These are phyloP conservation scores for Linderniella brevidens DNA, from an alignment of 257 asterid genomes.

Conservation along the genomic window DNA sequence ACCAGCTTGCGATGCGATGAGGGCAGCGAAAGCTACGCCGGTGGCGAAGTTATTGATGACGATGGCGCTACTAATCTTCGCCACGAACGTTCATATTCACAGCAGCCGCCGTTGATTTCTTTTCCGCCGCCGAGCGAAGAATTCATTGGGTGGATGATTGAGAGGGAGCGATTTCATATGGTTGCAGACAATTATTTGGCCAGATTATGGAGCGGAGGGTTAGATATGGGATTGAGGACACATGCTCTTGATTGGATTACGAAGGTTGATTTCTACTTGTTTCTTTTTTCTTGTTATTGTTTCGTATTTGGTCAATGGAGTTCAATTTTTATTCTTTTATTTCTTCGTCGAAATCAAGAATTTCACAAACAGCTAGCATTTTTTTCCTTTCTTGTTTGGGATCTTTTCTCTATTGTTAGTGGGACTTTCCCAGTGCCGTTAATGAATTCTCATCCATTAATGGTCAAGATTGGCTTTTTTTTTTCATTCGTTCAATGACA, in stretches of 20 bases:
- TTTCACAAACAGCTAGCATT: too few species aligned
- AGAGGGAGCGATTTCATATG: slow-evolving; percentile 27
- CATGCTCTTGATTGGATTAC: slow-evolving; percentile 54
- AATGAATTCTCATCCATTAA: too few species aligned
- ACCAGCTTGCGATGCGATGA: too few species aligned
- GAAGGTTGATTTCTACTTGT: slow-evolving; percentile 22
- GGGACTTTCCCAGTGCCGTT: too few species aligned
- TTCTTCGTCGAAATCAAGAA: too few species aligned
- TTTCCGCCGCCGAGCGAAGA: slow-evolving; percentile 36
- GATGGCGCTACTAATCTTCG: slow-evolving; percentile 3
- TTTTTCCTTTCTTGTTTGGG: too few species aligned
- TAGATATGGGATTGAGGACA: slow-evolving; percentile 37
- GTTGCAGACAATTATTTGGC: slow-evolving; percentile 42
- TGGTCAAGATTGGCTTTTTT: neutral
- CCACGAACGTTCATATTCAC: slow-evolving; percentile 9
- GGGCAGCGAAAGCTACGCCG: slow-evolving; percentile 4
- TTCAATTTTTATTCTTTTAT: too few species aligned
- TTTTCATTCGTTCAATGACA: neutral
- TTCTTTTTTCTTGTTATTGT: too few species aligned
- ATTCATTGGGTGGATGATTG: slow-evolving; percentile 32
- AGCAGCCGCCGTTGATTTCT: slow-evolving; percentile 11
- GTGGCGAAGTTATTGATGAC: slow-evolving; percentile 14
- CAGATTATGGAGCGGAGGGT: slow-evolving; percentile 46
- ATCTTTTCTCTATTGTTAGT: too few species aligned
- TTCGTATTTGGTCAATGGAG: too few species aligned